Percentiles rank a stretch among this genome's conserved stretches.
phyloP scores from a whole-genome alignment of 2,329 filamentous ascomycete genomes.

The Colletotrichum godetiae region DNA sequence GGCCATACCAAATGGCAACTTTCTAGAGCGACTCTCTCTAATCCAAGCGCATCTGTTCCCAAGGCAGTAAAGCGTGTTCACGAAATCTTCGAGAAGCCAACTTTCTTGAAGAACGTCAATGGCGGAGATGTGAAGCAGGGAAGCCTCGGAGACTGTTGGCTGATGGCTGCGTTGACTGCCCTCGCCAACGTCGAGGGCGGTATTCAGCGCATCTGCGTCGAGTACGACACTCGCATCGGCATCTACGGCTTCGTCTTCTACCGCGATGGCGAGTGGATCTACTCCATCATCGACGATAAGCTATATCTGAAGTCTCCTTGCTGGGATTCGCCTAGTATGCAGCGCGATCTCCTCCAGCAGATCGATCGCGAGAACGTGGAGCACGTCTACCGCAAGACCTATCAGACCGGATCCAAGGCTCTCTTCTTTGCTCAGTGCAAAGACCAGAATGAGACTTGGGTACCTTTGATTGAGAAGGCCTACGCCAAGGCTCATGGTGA shows the following conservation, averaged over 20 bases:
- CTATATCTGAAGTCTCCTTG: slow-evolving; percentile 85
- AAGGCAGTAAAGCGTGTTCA: slow-evolving; percentile 81
- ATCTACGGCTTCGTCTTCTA: slow-evolving; percentile 94
- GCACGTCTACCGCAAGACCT: slow-evolving; percentile 75
- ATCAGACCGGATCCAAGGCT: slow-evolving; percentile 80
- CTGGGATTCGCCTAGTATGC: slow-evolving; percentile 82
- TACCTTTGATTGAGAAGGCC: slow-evolving; percentile 83
- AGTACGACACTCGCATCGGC: slow-evolving; percentile 77
- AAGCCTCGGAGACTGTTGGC: slow-evolving; percentile 83
- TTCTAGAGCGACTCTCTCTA: slow-evolving; percentile 53
- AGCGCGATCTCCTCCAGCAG: slow-evolving; percentile 76
- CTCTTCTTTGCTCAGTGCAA: slow-evolving; percentile 83
- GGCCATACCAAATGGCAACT: slow-evolving; percentile 64
- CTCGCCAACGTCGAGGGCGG: slow-evolving; percentile 78
- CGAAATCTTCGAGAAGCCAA: slow-evolving; percentile 80
- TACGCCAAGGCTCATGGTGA: slow-evolving; percentile 88
- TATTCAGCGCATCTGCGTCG: slow-evolving; percentile 80
- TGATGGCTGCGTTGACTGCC: slow-evolving; percentile 82
- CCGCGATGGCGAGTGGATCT: slow-evolving; percentile 90
- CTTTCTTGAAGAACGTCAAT: slow-evolving; percentile 73
- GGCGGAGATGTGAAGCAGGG: slow-evolving; percentile 84
- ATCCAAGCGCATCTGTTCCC: slow-evolving; percentile 66
- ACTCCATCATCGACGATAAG: slow-evolving; percentile 92
- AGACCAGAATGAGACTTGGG: slow-evolving; percentile 84
- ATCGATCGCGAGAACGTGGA: slow-evolving; percentile 80